Evolutionary conservation across 495 filamentous ascomycete genomes (phyloP), one percentile per base, ranked within the genome.

Genomic region (Pseudoneurospora amorphoporcata): DNA sequence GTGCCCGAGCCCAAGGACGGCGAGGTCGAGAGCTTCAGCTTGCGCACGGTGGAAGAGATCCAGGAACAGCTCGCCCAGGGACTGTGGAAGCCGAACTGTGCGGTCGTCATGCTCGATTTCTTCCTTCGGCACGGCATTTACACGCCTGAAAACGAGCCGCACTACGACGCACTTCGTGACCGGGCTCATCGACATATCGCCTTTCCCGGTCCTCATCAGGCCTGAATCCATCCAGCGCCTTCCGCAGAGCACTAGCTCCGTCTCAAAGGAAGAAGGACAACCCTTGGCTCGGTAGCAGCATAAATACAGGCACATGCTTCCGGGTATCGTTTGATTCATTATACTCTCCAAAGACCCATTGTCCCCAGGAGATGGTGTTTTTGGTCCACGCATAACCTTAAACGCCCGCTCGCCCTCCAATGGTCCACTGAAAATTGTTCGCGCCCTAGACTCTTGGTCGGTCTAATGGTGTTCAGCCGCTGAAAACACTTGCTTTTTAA

Each of bases 81-180:
- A 2, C 86, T 90, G 73, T 98, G 97, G 83, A 99, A 99, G 83
- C 93, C 96, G 0, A 99, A 99, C 78, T 98, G 94, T 79, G 91
- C 91, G 2, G 76, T 95, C 71, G 86, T 96, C 32, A 80, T 96
- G 76, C 80, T 97, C 61, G 93, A 97, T 81, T 99, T 98, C 85
- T 94, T 99, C 81, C 83, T 97, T 72, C 84, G 95, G 38, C 94
- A 94, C 81, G 92, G 92, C 1, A 87, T 97, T 70, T 77, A 96
- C 75, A 97, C 91, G 1, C 79, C 86, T 12, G 93, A 92, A 79
- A 95, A 94, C 80, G 94, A 98, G 83, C 86, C 88, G 61, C 82
- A 96, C 80, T 97, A 90, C 79, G 82, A 92, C 73, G 89, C 94
- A 84, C 92, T 99, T 74, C 78, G 88, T 53, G 82, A 88, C 29